Base-by-base conservation (phyloP, 2,329 filamentous ascomycete species). In the Tolypocladium album region DNA sequence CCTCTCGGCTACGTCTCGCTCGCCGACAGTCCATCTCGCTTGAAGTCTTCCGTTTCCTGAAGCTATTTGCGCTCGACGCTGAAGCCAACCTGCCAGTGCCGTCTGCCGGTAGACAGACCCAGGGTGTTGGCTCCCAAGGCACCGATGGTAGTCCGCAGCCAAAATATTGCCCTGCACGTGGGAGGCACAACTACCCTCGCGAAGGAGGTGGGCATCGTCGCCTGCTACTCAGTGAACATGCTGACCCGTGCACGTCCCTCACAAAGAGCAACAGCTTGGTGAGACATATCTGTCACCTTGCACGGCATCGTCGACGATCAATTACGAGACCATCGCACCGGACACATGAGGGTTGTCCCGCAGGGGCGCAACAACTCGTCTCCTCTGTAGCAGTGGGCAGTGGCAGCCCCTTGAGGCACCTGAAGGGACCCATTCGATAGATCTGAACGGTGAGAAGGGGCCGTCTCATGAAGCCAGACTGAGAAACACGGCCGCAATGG, bases 401-500 rank as follows among this genome's bases (percentile, higher is more conserved):
- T 20, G 24, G 15, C 24, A 20, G 15, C 15, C 45, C 45, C 15
- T 17, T 9, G 1, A 50, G 45, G 15, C 45, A 1, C 24, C 43
- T 15, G 27, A 31, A 3, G 4, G 3, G 24, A 27, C 15, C 45
- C 24, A 31, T 50, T 22, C 17, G 13, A n/a, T 34, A 5, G 50
- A 6, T 34, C 17, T 2, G 27, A 34, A 36, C 7, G 50, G 27
- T 17, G 50, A 36, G 34, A 34, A 7, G 12, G 27, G 20, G 47
- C 24, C 27, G 27, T 53, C 20, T 73, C 65, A 75, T 43, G 72
- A 72, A 27, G 69, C 68, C 3, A 86, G 72, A 58, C 79, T 82
- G 58, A 78, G 68, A 67, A 87, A 87, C 12, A 88, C 79, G 27
- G 84, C 83, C 55, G 88, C 85, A 68, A 99, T 87, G 56, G 86